Percentiles rank a stretch among this genome's conserved stretches.
Evolutionary conservation across 192 early-diverging fungal species (phyloP).

Genomic region (Rhizoclosmatium sp.): DNA sequence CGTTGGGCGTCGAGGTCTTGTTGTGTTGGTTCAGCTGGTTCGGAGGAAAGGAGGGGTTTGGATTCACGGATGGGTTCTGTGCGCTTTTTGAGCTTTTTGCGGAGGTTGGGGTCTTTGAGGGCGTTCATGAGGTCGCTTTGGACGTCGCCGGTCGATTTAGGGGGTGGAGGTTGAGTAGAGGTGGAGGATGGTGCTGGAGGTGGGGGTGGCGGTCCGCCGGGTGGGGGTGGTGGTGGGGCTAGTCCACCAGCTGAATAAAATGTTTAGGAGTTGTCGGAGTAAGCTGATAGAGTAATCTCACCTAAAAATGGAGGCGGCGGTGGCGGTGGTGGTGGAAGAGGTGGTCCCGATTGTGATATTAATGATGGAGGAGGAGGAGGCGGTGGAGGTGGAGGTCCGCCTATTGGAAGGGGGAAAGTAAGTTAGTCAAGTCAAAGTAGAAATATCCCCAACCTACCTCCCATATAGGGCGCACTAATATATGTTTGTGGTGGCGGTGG

Average conservation of each 20-base stretch:
- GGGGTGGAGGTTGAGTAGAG: background rate
- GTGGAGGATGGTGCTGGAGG: slow-evolving; percentile 25
- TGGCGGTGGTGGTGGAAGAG: slow-evolving; percentile 10
- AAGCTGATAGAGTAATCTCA: slow-evolving; percentile 1
- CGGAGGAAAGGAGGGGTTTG: background rate
- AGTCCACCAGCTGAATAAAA: slow-evolving; percentile 42
- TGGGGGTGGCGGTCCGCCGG: slow-evolving; percentile 36
- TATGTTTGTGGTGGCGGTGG: background rate
- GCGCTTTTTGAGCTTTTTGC: slow-evolving; percentile 49
- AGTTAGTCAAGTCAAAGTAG: no score
- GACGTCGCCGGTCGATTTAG: slow-evolving; percentile 24
- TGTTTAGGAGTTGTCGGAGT: slow-evolving; percentile 32
- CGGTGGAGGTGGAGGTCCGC: background rate
- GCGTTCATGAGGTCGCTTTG: slow-evolving; percentile 46
- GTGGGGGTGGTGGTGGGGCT: slow-evolving; percentile 47
- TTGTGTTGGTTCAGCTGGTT: slow-evolving; percentile 12
- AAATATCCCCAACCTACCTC: no score
- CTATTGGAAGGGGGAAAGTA: no score
- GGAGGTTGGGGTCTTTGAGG: slow-evolving; percentile 50
- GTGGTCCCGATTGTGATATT: background rate
- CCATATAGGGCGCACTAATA: background rate
- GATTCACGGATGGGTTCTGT: background rate
- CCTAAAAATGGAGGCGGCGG: slow-evolving; percentile 11
- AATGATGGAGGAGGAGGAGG: background rate
- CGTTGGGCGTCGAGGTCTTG: slow-evolving; percentile 40